Evolutionary conservation across 2,329 filamentous ascomycete species (phyloP), one percentile per base, ranked within the genome.

Genomic region (Talaromyces pinophilus): DNA sequence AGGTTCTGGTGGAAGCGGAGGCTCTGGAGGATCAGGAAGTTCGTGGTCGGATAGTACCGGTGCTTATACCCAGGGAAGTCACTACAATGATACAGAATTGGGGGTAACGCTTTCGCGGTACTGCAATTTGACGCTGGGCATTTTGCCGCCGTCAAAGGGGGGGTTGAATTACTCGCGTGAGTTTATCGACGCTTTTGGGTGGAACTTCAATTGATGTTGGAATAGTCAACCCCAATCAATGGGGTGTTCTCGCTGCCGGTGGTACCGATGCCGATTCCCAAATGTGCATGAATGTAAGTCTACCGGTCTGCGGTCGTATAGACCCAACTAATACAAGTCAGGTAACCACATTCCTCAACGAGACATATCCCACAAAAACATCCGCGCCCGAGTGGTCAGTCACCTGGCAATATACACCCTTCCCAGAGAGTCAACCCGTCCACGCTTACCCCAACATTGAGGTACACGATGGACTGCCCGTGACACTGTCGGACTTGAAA

Each of bases 161-260:
- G 78, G 57, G 0, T 19, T 82, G 63, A 72, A 82, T 59, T 86
- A 80, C 69, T 84, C 80, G 64, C 71, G 84, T 85, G 70, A 78
- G 83, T 79, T 30, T 48, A 17, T 38, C 57, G 54, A 55, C 22
- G 28, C 8, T n/a, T 46, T 46, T 46, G 11, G 19, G 35, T 25
- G 40, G 40, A 6, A 42, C 6, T 42, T 42, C 15, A 13, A 11
- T 22, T 64, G 35, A 28, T 44, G 63, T 67, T 25, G 65, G n/a
- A 6, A 30, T 66, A 86, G 84, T 85, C 64, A 86, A 86, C 70
- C 84, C 84, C 57, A 86, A 86, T 69, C 84, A 85, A 74, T 86
- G 84, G 84, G 83, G 82, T 64, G 79, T 82, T 35, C 1, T 46
- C 22, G 38, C 38, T 44, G 5, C 3, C 2, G 60, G 48, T 52